Evolutionary conservation across 1,139 yeast species (phyloP).

Genomic region (Candida sanyaensis): DNA sequence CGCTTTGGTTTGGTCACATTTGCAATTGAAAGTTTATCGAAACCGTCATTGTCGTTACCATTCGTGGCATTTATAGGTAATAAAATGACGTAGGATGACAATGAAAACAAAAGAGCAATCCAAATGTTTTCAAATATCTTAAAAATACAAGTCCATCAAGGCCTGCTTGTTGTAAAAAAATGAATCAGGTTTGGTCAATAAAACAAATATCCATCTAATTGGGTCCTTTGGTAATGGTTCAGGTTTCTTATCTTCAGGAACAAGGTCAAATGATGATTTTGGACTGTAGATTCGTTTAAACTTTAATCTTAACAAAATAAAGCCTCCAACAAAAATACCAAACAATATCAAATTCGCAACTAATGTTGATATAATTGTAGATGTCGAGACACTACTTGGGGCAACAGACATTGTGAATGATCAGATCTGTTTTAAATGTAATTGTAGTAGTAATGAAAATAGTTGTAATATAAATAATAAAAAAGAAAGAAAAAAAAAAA

Average conservation of each 20-base stretch:
- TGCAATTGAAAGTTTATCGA: constrained; percentile 77
- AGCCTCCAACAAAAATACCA: constrained; percentile 52
- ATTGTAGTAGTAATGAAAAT: not conserved
- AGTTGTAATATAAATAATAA: not conserved
- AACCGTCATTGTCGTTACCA: constrained; percentile 60
- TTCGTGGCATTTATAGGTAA: constrained; percentile 66
- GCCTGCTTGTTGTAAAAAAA: constrained; percentile 71
- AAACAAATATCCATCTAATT: constrained; percentile 59
- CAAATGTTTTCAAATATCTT: constrained; percentile 54
- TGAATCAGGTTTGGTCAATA: constrained; percentile 61
- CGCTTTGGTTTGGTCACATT: constrained; percentile 60
- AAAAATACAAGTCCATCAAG: constrained; percentile 73
- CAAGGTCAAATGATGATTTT: constrained; percentile 56
- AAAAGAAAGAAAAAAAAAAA: not conserved
- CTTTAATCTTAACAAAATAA: constrained; percentile 54
- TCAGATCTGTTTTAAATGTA: too few relatives aligned
- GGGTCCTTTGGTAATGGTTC: constrained; percentile 65
- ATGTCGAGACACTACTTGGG: constrained; percentile 53
- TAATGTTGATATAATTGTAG: constrained; percentile 63
- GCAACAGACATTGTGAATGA: constrained; percentile 17
- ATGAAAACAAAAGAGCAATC: constrained; percentile 37
- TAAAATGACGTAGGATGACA: constrained; percentile 54
- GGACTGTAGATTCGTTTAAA: constrained; percentile 70
- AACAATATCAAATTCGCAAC: constrained; percentile 57
- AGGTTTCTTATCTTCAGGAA: constrained; percentile 62